Conservation (phyloP, 2,329 filamentous ascomycete species). For the Ophiostoma pallidulum region DNA sequence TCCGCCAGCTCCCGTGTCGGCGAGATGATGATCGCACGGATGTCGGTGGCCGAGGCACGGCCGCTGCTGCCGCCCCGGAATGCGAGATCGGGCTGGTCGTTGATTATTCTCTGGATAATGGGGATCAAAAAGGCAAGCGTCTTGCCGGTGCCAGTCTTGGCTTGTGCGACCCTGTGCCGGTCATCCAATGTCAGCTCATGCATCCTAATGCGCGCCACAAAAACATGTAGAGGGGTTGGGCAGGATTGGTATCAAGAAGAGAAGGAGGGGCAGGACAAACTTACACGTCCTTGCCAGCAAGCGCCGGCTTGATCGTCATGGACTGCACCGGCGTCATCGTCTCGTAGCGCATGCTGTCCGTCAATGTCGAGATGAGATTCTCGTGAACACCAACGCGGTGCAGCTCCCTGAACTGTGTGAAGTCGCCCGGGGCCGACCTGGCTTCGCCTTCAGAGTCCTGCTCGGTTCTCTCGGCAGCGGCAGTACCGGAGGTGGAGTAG, state of each 20-base stretch:
- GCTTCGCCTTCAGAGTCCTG: neutral
- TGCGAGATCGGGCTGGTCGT: slow-evolving; percentile 51
- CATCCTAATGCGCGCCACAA: neutral
- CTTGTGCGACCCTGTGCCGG: slow-evolving; percentile 76
- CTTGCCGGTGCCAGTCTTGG: slow-evolving; percentile 95
- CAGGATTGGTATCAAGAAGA: too few relatives aligned
- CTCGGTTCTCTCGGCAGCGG: neutral
- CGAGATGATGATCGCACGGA: slow-evolving; percentile 63
- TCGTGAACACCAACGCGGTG: slow-evolving; percentile 44
- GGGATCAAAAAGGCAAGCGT: slow-evolving; percentile 89
- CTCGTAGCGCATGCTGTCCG: slow-evolving; percentile 61
- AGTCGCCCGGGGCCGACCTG: neutral
- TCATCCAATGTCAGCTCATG: slow-evolving; percentile 9
- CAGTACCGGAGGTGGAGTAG: slow-evolving; percentile 7
- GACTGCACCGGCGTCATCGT: slow-evolving; percentile 90
- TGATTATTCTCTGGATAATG: slow-evolving; percentile 68
- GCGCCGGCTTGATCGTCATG: slow-evolving; percentile 68
- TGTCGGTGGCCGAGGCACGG: slow-evolving; percentile 42
- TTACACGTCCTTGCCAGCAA: slow-evolving; percentile 76
- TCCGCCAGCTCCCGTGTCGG: slow-evolving; percentile 74
- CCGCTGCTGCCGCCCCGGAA: slow-evolving; percentile 25
- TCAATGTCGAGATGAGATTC: slow-evolving; percentile 60
- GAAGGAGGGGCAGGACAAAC: slow-evolving; percentile 23
- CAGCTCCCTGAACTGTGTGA: slow-evolving; percentile 35
- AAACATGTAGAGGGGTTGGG: too few relatives aligned